Conservation (phyloP, 441 rosid species). For the Populus hybrid region DNA sequence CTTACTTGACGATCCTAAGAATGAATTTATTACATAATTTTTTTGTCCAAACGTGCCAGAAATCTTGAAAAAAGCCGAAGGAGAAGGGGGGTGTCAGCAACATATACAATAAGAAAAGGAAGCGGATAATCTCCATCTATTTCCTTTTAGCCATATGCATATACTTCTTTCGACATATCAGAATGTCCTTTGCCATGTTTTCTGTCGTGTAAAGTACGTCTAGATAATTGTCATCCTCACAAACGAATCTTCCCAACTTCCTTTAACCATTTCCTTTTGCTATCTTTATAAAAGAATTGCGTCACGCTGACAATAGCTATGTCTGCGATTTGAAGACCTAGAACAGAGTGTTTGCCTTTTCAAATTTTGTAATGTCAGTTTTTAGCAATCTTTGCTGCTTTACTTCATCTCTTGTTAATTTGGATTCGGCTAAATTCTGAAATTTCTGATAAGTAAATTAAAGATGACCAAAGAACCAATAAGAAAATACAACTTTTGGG, state of each 20-base stretch:
- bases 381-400: not conserved
- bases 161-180: conserved; percentile 3
- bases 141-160: no score
- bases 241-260: conserved; percentile 6
- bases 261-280: not conserved
- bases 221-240: conserved; percentile 28
- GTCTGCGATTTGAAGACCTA: conserved; percentile 11
- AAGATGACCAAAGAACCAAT: not conserved
- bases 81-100: not conserved
- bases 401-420: not conserved
- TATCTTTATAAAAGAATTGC: conserved; percentile 25
- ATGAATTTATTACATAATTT: no score
- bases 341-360: conserved; percentile 1
- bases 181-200: conserved; percentile 29
- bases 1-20: not conserved
- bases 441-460: not conserved
- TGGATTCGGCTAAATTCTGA: not conserved
- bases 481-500: not conserved
- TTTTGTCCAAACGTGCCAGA: not conserved
- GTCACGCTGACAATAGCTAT: conserved; percentile 18
- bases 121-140: not conserved
- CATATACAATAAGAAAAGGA: not conserved
- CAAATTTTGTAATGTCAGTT: not conserved
- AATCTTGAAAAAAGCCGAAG: not conserved
- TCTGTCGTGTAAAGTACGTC: conserved; percentile 44